Base-by-base conservation (phyloP, 2,329 filamentous ascomycete species). In the Sporothrix brunneoviolacea region DNA sequence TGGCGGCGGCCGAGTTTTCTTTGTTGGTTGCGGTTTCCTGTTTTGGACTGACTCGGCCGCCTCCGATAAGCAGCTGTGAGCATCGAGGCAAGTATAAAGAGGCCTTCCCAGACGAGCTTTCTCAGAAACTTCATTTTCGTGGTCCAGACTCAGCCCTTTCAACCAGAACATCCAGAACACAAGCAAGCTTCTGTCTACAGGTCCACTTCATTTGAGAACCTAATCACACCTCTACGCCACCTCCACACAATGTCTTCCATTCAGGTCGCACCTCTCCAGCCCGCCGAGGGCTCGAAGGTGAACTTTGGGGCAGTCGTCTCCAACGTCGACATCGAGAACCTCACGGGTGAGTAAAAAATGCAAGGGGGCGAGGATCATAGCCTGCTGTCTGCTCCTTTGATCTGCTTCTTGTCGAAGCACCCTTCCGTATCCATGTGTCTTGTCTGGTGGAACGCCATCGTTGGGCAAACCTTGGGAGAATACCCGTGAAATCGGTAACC, bases 241-340 rank as follows among this genome's bases (percentile, higher is more conserved):
- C n/a, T 16, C 36, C 13, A 27, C 49, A 55, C 30, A 32, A 59
- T 59, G 57, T 57, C 57, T 38, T 37, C 55, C n/a, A 52, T 58
- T 46, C 38, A 48, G 24, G 42, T 58, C 30, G 15, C 40, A 10
- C 55, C 57, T 18, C 37, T 59, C 21, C 18, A 43, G 13, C 27
- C 28, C 4, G 52, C 54, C 22, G 49, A 54, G 33, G 54, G 51
- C 52, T 57, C 55, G 18, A 52, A 53, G 35, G 48, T 81, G 53
- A 71, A 81, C 60, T 83, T 87, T 50, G 83, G 83, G 2, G 82
- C 80, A 9, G 62, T 76, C 22, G 70, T 85, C 54, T 67, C 70
- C 33, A 77, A 80, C 40, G 69, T 76, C 33, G 74, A 85, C 58
- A 66, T 86, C 36, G 80, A 86, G 60, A 76, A 78, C 48, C 66